These are phyloP conservation scores for Polytolypa hystricis DNA, from an alignment of 2,329 filamentous ascomycete species.

Conservation along the genomic window DNA sequence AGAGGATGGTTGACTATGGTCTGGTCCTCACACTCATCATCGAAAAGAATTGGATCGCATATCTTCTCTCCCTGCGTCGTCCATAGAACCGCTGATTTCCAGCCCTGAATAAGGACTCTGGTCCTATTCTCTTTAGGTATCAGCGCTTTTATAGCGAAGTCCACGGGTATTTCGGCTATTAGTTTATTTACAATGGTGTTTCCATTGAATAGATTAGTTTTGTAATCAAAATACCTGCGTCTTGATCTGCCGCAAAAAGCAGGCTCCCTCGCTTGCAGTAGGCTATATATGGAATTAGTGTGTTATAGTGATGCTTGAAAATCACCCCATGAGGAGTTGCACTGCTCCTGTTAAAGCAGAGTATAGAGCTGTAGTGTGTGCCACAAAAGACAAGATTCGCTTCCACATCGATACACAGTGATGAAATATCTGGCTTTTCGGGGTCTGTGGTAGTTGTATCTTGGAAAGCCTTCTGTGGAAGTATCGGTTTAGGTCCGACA, in stretches of 20 bases:
- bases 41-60: neutral
- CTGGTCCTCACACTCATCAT: neutral
- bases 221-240: slow-evolving; percentile 16
- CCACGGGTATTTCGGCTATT: neutral
- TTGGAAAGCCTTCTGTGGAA: slow-evolving; percentile 9
- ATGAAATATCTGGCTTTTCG: too few species aligned
- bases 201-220: neutral
- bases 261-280: slow-evolving; percentile 12
- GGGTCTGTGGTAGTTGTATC: slow-evolving; percentile 10
- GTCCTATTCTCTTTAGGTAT: neutral
- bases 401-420: slow-evolving; percentile 17
- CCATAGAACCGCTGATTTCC: neutral
- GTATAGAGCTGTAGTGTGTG: slow-evolving; percentile 26
- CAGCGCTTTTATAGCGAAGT: neutral
- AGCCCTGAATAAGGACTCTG: slow-evolving; percentile 1
- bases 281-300: slow-evolving; percentile 13
- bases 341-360: slow-evolving; percentile 17
- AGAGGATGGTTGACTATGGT: neutral
- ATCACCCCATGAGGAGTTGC: slow-evolving; percentile 11
- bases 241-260: slow-evolving; percentile 20
- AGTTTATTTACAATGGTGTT: neutral
- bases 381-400: slow-evolving; percentile 24
- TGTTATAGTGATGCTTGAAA: slow-evolving; percentile 15
- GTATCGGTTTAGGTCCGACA: neutral
- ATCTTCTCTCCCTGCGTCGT: slow-evolving; percentile 2